Conservation (phyloP, 768 basidiomycete genomes). For the Goffeauzyma gilvescens region DNA sequence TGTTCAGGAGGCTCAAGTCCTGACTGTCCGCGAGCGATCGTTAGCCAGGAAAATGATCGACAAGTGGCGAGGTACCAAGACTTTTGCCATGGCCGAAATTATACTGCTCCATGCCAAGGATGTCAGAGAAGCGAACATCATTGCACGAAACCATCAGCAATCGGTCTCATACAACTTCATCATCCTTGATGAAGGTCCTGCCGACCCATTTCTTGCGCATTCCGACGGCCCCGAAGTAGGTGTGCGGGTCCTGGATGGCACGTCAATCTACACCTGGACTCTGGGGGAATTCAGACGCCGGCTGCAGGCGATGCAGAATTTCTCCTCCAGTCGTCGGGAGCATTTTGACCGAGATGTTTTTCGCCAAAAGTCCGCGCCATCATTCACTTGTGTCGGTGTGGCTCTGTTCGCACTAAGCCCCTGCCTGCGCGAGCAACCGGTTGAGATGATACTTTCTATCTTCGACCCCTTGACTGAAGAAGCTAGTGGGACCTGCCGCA, state of each 20-base stretch:
- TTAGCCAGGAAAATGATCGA: slow-evolving; percentile 65
- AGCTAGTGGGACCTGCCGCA: slow-evolving; percentile 82
- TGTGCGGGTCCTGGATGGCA: slow-evolving; percentile 81
- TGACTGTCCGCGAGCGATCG: slow-evolving; percentile 55
- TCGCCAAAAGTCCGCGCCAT: slow-evolving; percentile 67
- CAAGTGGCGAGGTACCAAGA: slow-evolving; percentile 64
- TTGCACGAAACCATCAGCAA: slow-evolving; percentile 57
- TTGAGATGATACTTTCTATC: slow-evolving; percentile 60
- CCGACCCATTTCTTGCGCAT: slow-evolving; percentile 60
- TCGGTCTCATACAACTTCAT: slow-evolving; percentile 82
- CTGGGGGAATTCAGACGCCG: slow-evolving; percentile 72
- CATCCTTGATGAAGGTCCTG: slow-evolving; percentile 62
- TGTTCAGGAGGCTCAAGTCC: slow-evolving; percentile 55
- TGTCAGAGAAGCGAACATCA: slow-evolving; percentile 85
- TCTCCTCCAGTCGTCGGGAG: slow-evolving; percentile 81
- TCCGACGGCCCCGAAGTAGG: slow-evolving; percentile 63
- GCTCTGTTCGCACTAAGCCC: slow-evolving; percentile 64
- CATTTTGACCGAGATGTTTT: slow-evolving; percentile 85
- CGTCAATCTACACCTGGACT: slow-evolving; percentile 80
- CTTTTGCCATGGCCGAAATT: slow-evolving; percentile 81
- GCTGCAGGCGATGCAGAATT: slow-evolving; percentile 80
- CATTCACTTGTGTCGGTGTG: slow-evolving; percentile 83
- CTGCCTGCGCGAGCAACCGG: slow-evolving; percentile 55
- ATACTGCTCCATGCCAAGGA: slow-evolving; percentile 65
- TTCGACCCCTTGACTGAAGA: slow-evolving; percentile 87